Evolutionary conservation across 176 grass and related monocot species (phyloP), one percentile per base, ranked within the genome.

Genomic region (Paspalum notatum): DNA sequence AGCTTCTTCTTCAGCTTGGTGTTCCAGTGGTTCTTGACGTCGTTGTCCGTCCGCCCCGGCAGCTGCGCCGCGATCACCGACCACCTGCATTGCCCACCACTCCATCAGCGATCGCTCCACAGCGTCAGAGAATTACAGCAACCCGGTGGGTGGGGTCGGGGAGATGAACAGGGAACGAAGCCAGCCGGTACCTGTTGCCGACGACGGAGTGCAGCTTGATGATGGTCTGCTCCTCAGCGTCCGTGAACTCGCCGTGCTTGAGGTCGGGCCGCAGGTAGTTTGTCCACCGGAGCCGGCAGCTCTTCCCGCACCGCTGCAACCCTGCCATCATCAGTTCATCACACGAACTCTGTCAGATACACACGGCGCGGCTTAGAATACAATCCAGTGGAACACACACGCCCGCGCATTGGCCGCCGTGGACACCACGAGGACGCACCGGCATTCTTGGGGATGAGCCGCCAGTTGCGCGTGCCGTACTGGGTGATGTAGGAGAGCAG

Each of bases 11-110:
- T 98, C 37, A 98, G 88, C 88, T 98, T 98, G 24, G 92, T 99
- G 84, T 99, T 99, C 96, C 96, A 99, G 88, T 99, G 96, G 86
- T 99, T 99, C 96, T 99, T 99, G 49, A 99, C 96, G 81, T 99
- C 92, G 89, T 95, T 99, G 86, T 99, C 96, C 12, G 96, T 99
- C 37, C 96, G 84, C 41, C 96, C 96, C 3, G 84, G 86, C 14
- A 99, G 71, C 82, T 99, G 96, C 59, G 90, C 96, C 8, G 96
- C 92, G 70, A 99, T 99, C 71, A 99, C 83, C 45, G 96, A 95
- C 96, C 96, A 95, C 83, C 94, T 70, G 74, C 44, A 10, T 32
- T 32, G 32, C 32, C 32, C 32, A 10, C 7, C 1, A 46, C 9
- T 46, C 44, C 1, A 10, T 46, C 44, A 46, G 44, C 8, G 44